Evolutionary conservation across 2,329 filamentous ascomycete species (phyloP), one percentile per base, ranked within the genome.

Genomic region (Diaporthe longicolla): DNA sequence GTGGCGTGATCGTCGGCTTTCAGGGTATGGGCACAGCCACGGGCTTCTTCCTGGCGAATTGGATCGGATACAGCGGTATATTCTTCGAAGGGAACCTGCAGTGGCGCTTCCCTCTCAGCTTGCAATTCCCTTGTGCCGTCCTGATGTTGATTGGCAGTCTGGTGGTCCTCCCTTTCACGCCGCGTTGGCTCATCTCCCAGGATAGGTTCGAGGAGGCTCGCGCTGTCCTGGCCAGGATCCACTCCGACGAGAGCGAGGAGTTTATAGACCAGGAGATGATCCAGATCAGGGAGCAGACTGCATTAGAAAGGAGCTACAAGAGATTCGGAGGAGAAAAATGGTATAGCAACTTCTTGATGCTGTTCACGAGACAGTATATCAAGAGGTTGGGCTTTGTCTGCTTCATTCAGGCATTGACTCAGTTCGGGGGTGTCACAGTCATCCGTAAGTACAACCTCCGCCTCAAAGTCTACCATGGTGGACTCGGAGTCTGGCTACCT

Each of bases 31-130:
- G 82, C 70, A 82, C 82, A 35, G 78, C 82, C 0, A 71, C 82
- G 9, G 84, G 84, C 6, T 85, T 81, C 65, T 81, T 83, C 74
- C 69, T 78, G 13, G 84, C 82, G 1, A 82, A 82, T 63, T 85
- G 83, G 83, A 81, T 85, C 58, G 84, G 83, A 4, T 85, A 83
- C 71, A 81, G 79, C 3, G 80, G 83, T 11, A 78, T 79, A 0
- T 84, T 80, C 70, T 79, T 79, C 0, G 26, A 73, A 11, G 80
- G 80, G 0, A 76, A 81, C 57, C 55, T 76, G 0, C 80, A 82
- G 63, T 84, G 83, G 82, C 77, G 81, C 0, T 78, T 83, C 13
- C 81, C 81, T 9, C 77, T 84, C 4, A 82, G 80, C 9, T 79
- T 80, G 37, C 82, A 84, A 72, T 77, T 79, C 2, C 69, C 69